Percentiles rank a stretch among this genome's conserved stretches.
Conservation (phyloP, 2,329 filamentous ascomycete genomes). For the Fusarium ramigenum region DNA sequence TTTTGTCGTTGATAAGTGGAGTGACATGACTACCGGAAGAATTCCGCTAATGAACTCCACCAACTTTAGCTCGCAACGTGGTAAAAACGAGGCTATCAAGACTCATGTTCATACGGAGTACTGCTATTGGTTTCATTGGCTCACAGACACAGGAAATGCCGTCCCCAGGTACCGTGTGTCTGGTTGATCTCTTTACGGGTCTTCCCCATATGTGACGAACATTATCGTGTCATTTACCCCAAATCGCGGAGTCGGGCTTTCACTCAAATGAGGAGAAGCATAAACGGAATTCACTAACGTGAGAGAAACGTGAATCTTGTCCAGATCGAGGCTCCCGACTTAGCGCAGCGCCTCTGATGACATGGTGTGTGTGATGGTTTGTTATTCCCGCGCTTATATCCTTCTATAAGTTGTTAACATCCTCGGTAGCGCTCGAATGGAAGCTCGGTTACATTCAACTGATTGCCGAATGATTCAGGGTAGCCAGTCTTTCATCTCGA, state of each 20-base stretch:
- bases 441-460: slow-evolving; percentile 21
- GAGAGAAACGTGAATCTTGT: background rate
- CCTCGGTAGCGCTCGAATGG: slow-evolving; percentile 34
- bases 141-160: slow-evolving; percentile 17
- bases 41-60: slow-evolving; percentile 17
- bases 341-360: slow-evolving; percentile 13
- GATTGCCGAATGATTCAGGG: background rate
- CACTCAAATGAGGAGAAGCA: slow-evolving; percentile 35
- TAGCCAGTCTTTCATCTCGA: background rate
- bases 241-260: slow-evolving; percentile 12
- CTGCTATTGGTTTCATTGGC: slow-evolving; percentile 11
- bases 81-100: slow-evolving; percentile 7
- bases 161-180: slow-evolving; percentile 6
- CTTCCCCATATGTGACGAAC: slow-evolving; percentile 14
- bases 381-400: slow-evolving; percentile 35
- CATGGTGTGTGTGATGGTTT: slow-evolving; percentile 3
- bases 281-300: slow-evolving; percentile 3
- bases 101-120: slow-evolving; percentile 8
- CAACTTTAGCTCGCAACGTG: background rate
- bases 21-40: slow-evolving; percentile 16
- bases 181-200: slow-evolving; percentile 23
- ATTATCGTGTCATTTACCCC: slow-evolving; percentile 10
- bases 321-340: slow-evolving; percentile 2
- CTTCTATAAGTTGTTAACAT: background rate
- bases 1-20: slow-evolving; percentile 23